Evolutionary conservation across 2,329 filamentous ascomycete species (phyloP).

Genomic region (Zelopaecilomyces penicillatus): DNA sequence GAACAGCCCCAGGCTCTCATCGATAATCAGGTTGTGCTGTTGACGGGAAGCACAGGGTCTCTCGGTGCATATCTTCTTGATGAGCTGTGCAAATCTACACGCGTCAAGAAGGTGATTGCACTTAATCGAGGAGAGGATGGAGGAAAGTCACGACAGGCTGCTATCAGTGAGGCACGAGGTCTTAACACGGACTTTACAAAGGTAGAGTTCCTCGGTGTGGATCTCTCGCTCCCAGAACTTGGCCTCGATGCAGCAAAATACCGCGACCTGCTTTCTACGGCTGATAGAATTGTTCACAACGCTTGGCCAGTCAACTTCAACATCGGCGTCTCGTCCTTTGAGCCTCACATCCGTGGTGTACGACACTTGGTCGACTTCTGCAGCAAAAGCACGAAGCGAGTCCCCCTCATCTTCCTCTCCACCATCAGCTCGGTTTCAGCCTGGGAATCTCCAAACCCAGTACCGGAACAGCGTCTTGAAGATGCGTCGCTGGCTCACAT

Average conservation of each 20-base stretch:
- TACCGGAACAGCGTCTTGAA: not conserved
- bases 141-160: slow-evolving; percentile 28
- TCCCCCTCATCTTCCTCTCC: not conserved
- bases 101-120: slow-evolving; percentile 17
- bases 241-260: not conserved
- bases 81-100: slow-evolving; percentile 17
- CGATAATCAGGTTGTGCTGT: slow-evolving; percentile 52
- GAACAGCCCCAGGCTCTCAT: slow-evolving; percentile 16
- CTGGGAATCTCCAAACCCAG: not conserved
- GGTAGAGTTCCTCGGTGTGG: slow-evolving; percentile 40
- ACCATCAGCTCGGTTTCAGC: not conserved
- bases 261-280: not conserved
- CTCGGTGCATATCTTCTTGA: slow-evolving; percentile 65
- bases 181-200: slow-evolving; percentile 28
- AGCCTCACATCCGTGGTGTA: slow-evolving; percentile 11
- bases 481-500: not conserved
- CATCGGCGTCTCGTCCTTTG: slow-evolving; percentile 10
- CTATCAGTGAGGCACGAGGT: slow-evolving; percentile 28
- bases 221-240: slow-evolving; percentile 27
- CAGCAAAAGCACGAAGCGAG: not conserved
- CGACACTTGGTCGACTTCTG: slow-evolving; percentile 9
- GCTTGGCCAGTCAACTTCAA: slow-evolving; percentile 16
- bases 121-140: slow-evolving; percentile 28
- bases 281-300: slow-evolving; percentile 9
- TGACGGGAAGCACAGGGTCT: slow-evolving; percentile 86